Evolutionary conservation across 371 early-diverging fungal species (phyloP).

Genomic region (Mucor lusitanicus): DNA sequence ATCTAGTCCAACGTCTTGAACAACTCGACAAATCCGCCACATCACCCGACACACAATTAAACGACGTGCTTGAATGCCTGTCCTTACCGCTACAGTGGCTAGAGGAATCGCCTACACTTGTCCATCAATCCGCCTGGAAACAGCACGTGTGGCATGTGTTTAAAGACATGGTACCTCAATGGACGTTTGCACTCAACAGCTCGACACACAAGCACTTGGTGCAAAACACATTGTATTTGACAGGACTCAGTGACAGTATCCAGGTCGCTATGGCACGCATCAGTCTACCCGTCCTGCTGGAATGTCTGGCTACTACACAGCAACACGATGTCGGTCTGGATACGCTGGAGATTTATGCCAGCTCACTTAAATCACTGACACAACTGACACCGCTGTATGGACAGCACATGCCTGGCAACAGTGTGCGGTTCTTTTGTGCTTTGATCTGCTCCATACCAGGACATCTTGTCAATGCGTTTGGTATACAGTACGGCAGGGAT

Average conservation of each 20-base stretch:
- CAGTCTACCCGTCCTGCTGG: slow-evolving; percentile 25
- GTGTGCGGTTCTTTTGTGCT: slow-evolving; percentile 24
- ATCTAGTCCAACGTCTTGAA: neutral
- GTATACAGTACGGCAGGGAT: slow-evolving; percentile 6
- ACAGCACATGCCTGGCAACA: neutral
- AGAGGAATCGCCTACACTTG: neutral
- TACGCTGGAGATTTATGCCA: slow-evolving; percentile 16
- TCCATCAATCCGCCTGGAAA: slow-evolving; percentile 25
- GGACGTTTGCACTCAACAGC: slow-evolving; percentile 22
- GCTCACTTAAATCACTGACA: neutral
- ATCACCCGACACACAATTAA: slow-evolving; percentile 3
- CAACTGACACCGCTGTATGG: slow-evolving; percentile 3
- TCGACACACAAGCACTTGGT: neutral
- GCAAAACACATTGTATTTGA: neutral
- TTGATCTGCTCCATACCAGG: slow-evolving; percentile 36
- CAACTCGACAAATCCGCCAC: slow-evolving; percentile 1
- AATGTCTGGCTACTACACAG: slow-evolving; percentile 14
- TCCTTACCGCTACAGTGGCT: slow-evolving; percentile 9
- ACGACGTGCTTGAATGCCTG: slow-evolving; percentile 1
- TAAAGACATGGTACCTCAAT: slow-evolving; percentile 27
- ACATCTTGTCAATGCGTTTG: slow-evolving; percentile 32
- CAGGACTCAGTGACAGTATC: neutral
- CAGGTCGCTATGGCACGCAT: slow-evolving; percentile 8
- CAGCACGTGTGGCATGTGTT: slow-evolving; percentile 28
- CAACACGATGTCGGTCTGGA: slow-evolving; percentile 11